Evolutionary conservation across 345 rosid genomes (phyloP), one percentile per base, ranked within the genome.

Genomic region (Capsella bursapastoris): DNA sequence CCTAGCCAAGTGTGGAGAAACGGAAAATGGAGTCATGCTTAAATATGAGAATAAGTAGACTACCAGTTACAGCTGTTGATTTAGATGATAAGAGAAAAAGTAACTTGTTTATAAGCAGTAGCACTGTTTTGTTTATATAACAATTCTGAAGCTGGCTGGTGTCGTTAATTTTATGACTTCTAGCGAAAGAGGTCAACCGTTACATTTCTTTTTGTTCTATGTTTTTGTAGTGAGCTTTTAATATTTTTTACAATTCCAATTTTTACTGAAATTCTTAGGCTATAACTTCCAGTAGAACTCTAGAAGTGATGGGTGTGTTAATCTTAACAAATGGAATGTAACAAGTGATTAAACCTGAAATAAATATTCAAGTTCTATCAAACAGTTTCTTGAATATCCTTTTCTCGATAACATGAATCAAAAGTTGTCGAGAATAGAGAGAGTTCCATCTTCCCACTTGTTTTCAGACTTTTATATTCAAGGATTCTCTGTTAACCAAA

Each of bases 1-100:
- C 84, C 82, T 70, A 82, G 83, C 48, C 87, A 65, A 38, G 84
- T 85, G n/a, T 82, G 86, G 87, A 73, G 37, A 27, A 71, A 65
- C 7, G 84, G 84, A 57, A 41, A 63, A 13, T 85, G 89, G 89
- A 16, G 67, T 25, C 11, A 34, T 48, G 57, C 74, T 69, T 14
- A 50, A 37, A 13, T 22, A 5, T 7, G 15, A 31, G 18, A 31
- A 13, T 40, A 35, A 22, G 37, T 55, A 40, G 12, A 11, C 12
- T 28, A 28, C 12, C 31, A 31, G 27, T 52, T 51, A 49, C 44
- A 53, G 3, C 2, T 27, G 38, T 35, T 57, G n/a, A 32, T 57
- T 22, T 58, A 13, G 7, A 58, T 11, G 12, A 10, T 37, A 37
- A 28, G 3, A 37, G 3, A 37, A 27, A 27, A 35, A 11, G 3